phyloP scores from a whole-genome alignment of 2,329 filamentous ascomycete genomes.

The Boeremia lycopersici region DNA sequence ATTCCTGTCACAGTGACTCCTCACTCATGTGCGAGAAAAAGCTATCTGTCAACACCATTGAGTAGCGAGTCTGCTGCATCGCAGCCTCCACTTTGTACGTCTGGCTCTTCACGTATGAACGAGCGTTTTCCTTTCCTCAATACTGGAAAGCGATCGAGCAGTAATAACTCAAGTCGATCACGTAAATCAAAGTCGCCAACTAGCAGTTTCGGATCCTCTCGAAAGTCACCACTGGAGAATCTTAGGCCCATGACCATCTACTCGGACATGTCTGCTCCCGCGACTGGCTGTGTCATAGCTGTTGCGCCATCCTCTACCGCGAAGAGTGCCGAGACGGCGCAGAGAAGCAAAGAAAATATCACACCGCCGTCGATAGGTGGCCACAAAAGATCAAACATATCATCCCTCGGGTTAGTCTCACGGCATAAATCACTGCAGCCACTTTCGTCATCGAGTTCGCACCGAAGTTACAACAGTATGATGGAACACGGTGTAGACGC shows the following conservation, averaged over 20 bases:
- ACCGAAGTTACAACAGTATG: conserved; percentile 18
- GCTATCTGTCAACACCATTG: conserved; percentile 3
- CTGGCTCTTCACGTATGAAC: conserved; percentile 50
- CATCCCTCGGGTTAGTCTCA: not conserved
- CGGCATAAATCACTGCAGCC: conserved; percentile 29
- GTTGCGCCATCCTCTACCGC: conserved; percentile 9
- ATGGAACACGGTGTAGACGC: conserved; percentile 22
- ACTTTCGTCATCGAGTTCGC: conserved; percentile 17
- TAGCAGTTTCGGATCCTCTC: conserved; percentile 23
- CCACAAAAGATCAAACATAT: conserved; percentile 2
- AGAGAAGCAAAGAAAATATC: conserved; percentile 32
- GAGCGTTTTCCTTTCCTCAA: conserved; percentile 53
- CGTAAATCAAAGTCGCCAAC: conserved; percentile 21
- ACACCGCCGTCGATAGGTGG: conserved; percentile 13
- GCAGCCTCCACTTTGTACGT: conserved; percentile 20
- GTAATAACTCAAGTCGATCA: conserved; percentile 31
- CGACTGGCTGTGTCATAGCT: conserved; percentile 10
- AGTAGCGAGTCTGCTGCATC: conserved; percentile 17
- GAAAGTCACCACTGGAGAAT: conserved; percentile 15
- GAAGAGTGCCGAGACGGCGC: not conserved
- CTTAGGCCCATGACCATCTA: conserved; percentile 25
- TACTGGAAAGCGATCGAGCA: conserved; percentile 39
- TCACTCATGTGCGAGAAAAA: not conserved
- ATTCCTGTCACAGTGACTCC: not conserved
- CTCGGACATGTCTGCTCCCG: conserved; percentile 27